Conservation (phyloP, 352 stramenopile species). For the Phytophthora hybrid region DNA sequence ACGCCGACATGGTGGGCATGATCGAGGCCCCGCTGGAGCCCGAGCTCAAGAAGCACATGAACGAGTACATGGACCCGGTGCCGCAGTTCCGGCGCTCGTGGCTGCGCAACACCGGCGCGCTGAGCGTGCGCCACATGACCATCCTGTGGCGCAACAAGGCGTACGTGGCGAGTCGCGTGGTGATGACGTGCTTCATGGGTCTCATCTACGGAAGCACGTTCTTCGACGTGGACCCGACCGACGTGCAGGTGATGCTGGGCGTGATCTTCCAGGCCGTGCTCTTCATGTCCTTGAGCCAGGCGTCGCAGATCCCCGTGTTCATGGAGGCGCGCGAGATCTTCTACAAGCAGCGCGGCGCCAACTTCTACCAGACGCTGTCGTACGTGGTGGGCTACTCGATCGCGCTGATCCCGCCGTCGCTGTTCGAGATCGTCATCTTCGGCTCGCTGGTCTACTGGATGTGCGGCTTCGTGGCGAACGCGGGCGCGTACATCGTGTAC, state of each 20-base stretch:
- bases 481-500: constrained; percentile 44
- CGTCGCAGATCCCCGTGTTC: constrained; percentile 19
- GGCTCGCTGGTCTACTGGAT: constrained; percentile 83
- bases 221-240: constrained; percentile 6
- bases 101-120: constrained; percentile 18
- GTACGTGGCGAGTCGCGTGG: constrained; percentile 28
- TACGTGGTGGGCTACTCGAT: constrained; percentile 23
- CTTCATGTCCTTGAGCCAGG: constrained; percentile 24
- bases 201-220: constrained; percentile 21
- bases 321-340: constrained; percentile 25
- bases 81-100: constrained; percentile 30
- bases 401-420: constrained; percentile 48
- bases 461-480: constrained; percentile 52
- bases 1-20: constrained; percentile 21
- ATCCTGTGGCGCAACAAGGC: constrained; percentile 49
- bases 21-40: constrained; percentile 31
- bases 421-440: constrained; percentile 72
- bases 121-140: constrained; percentile 50
- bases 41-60: constrained; percentile 25
- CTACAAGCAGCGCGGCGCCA: constrained; percentile 19
- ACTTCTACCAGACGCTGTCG: constrained; percentile 19
- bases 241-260: constrained; percentile 23
- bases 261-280: constrained; percentile 23
- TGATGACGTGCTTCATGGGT: constrained; percentile 33
- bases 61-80: constrained; percentile 28